phyloP scores from a whole-genome alignment of 305 asterid genomes.

The Fraxinus albicans region DNA sequence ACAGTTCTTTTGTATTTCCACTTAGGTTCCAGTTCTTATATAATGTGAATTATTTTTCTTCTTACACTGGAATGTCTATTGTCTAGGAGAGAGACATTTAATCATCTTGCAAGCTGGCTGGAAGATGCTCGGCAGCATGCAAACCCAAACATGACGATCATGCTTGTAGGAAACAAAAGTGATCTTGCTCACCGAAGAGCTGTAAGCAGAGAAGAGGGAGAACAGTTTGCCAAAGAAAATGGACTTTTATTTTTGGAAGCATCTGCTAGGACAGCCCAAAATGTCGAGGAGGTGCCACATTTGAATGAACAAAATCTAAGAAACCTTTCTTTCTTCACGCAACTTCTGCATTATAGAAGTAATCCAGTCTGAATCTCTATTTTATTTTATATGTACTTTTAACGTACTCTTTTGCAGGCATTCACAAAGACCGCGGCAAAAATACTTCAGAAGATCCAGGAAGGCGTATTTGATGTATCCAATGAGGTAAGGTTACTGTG shows the following conservation, averaged over 20 bases:
- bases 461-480: conserved; percentile 73
- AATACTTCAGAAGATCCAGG: conserved; percentile 80
- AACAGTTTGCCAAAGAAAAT: conserved; percentile 84
- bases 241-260: conserved; percentile 79
- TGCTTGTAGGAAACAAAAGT: conserved; percentile 82
- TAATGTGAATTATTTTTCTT: conserved; percentile 1
- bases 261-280: conserved; percentile 80
- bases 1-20: not conserved
- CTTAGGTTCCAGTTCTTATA: not conserved
- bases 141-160: conserved; percentile 79
- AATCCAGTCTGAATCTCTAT: not conserved
- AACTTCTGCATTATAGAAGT: not conserved
- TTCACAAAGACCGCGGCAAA: conserved; percentile 67
- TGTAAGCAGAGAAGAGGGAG: conserved; percentile 87
- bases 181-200: conserved; percentile 90
- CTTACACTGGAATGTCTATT: conserved; percentile 14
- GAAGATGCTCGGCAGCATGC: conserved; percentile 94
- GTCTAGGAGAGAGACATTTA: conserved; percentile 74
- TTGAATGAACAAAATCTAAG: not conserved
- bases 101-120: conserved; percentile 88
- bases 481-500: conserved; percentile 51
- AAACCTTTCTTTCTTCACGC: not conserved
- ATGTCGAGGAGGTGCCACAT: conserved; percentile 69
- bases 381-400: not conserved
- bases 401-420: conserved; percentile 34